Evolutionary conservation across 352 stramenopile genomes (phyloP).

Genomic region (Discostella stelligera): DNA sequence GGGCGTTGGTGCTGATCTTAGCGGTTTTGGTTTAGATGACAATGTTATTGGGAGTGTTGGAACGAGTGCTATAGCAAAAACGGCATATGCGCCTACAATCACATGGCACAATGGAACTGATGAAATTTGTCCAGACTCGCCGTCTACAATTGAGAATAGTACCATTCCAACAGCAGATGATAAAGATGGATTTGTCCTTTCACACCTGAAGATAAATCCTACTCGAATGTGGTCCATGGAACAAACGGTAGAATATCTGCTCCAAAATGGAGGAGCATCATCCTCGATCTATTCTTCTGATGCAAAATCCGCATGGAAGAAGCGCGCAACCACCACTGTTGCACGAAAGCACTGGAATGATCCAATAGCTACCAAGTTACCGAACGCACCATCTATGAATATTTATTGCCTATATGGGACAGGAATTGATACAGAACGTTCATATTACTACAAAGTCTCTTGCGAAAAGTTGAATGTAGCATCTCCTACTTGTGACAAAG

Average conservation of each 20-base stretch:
- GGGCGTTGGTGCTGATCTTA: constrained; percentile 73
- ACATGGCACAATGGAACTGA: constrained; percentile 40
- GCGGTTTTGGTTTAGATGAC: constrained; percentile 10
- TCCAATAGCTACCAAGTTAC: constrained; percentile 85
- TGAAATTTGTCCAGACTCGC: constrained; percentile 28
- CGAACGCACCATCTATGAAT: constrained; percentile 89
- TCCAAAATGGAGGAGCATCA: constrained; percentile 50
- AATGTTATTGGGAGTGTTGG: constrained; percentile 10
- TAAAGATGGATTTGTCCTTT: constrained; percentile 6
- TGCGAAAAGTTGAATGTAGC: constrained; percentile 12
- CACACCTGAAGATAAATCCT: constrained; percentile 19
- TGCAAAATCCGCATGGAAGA: constrained; percentile 46
- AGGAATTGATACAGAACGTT: constrained; percentile 85
- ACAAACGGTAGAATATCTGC: constrained; percentile 59
- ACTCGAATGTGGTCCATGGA: constrained; percentile 34
- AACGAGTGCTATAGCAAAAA: background rate
- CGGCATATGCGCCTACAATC: constrained; percentile 17
- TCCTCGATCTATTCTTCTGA: constrained; percentile 49
- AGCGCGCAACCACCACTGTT: constrained; percentile 12
- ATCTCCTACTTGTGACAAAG: constrained; percentile 3
- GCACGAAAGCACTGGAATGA: constrained; percentile 82
- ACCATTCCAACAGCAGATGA: constrained; percentile 17
- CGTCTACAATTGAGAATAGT: constrained; percentile 19
- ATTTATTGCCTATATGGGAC: constrained; percentile 94
- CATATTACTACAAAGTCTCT: constrained; percentile 72